Evolutionary conservation across 306 rosid species (phyloP).

Genomic region (Inga oerstediana): DNA sequence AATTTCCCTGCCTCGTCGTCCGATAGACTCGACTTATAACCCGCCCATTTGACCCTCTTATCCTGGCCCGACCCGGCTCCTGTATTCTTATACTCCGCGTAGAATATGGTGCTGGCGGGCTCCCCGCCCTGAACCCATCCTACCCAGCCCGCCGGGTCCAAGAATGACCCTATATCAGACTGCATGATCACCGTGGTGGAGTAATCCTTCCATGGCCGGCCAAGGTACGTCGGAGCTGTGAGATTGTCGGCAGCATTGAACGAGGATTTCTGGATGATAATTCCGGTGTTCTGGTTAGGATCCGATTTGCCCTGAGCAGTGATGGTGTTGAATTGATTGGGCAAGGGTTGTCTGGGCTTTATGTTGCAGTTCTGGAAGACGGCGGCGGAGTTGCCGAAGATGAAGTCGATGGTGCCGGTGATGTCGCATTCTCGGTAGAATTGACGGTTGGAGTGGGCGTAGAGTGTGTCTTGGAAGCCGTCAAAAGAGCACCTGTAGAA

Average conservation of each 20-base stretch:
- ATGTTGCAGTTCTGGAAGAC: conserved; percentile 64
- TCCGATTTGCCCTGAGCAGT: conserved; percentile 74
- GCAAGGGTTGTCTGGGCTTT: conserved; percentile 54
- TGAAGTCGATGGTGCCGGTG: conserved; percentile 68
- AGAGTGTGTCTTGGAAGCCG: conserved; percentile 68
- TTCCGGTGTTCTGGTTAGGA: conserved; percentile 62
- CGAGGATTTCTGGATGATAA: conserved; percentile 57
- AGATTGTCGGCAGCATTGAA: conserved; percentile 36
- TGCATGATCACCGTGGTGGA: conserved; percentile 63
- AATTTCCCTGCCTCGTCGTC: conserved; percentile 46
- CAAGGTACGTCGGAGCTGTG: conserved; percentile 53
- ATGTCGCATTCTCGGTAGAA: conserved; percentile 67
- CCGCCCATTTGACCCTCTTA: conserved; percentile 55
- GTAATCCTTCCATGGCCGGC: conserved; percentile 67
- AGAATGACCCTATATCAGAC: conserved; percentile 43
- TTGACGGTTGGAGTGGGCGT: conserved; percentile 70
- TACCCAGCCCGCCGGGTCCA: conserved; percentile 59
- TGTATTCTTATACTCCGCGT: conserved; percentile 54
- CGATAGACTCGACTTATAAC: conserved; percentile 46
- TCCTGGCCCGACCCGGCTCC: conserved; percentile 50
- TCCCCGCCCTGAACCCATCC: conserved; percentile 48
- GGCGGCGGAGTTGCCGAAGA: conserved; percentile 66
- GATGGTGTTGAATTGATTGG: conserved; percentile 72
- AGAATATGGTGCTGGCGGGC: conserved; percentile 54
- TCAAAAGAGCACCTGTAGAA: conserved; percentile 53